A percentile compares a stretch with the other conserved stretches of the same genome.
These are phyloP conservation scores for Phytophthora megakarya DNA, from an alignment of 352 stramenopile species.

Conservation along the genomic window DNA sequence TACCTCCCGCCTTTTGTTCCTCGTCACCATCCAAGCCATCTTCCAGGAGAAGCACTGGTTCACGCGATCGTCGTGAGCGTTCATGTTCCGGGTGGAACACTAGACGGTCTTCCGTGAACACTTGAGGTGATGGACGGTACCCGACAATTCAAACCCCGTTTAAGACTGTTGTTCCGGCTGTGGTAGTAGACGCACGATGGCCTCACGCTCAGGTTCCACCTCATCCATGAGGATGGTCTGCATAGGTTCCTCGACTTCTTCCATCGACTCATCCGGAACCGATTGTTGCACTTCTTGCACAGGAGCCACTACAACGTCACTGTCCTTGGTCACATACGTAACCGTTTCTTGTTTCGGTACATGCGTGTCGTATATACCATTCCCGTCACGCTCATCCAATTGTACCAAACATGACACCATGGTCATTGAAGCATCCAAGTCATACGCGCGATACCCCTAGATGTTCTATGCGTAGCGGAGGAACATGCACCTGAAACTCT, in stretches of 20 bases:
- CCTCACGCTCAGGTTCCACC: slow-evolving; percentile 1
- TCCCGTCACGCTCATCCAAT: slow-evolving; percentile 20
- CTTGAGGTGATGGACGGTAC: no score
- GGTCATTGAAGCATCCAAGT: slow-evolving; percentile 14
- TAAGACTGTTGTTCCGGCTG: background rate
- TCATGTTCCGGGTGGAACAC: background rate
- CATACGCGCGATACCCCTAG: slow-evolving; percentile 26
- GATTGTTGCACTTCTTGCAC: slow-evolving; percentile 4
- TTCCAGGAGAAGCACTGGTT: background rate
- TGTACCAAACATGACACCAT: slow-evolving; percentile 17
- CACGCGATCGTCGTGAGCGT: background rate
- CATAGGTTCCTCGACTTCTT: no score
- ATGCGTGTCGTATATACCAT: slow-evolving; percentile 20
- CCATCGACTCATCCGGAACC: background rate
- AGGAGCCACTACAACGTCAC: no score
- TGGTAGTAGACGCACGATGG: background rate
- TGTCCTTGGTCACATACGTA: no score
- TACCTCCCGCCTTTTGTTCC: background rate
- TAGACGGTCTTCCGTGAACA: no score
- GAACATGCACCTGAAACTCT: slow-evolving; percentile 26
- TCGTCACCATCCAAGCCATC: background rate
- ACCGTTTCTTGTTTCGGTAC: slow-evolving; percentile 1
- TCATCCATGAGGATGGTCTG: no score
- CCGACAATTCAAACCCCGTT: background rate
- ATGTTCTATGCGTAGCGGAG: slow-evolving; percentile 19